These are phyloP conservation scores for Coemansia pectinata DNA, from an alignment of 192 early-diverging fungal species.

Conservation along the genomic window DNA sequence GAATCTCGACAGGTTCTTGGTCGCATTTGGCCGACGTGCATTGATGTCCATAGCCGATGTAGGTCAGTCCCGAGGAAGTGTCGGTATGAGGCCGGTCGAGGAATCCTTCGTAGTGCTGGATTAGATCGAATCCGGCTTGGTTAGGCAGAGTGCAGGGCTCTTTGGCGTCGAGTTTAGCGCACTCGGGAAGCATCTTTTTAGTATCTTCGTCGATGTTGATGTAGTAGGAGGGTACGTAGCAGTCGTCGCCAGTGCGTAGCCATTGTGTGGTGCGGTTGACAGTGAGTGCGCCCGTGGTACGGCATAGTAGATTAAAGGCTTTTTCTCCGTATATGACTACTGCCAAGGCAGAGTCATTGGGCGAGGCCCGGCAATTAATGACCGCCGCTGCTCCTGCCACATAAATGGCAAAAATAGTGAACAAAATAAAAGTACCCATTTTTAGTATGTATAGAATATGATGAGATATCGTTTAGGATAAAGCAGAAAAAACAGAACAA, in stretches of 20 bases:
- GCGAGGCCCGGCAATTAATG: constrained; percentile 21
- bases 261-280: constrained; percentile 13
- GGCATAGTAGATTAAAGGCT: constrained; percentile 15
- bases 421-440: no score
- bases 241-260: constrained; percentile 14
- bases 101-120: constrained; percentile 19
- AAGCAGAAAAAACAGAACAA: background rate
- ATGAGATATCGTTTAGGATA: no score
- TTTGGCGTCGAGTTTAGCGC: background rate
- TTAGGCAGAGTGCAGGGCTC: constrained; percentile 9
- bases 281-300: background rate
- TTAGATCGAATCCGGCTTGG: constrained; percentile 10
- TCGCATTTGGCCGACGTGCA: constrained; percentile 19
- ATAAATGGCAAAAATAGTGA: background rate
- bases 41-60: constrained; percentile 33
- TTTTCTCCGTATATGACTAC: constrained; percentile 5
- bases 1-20: background rate
- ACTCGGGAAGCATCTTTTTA: background rate
- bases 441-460: no score
- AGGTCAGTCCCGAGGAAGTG: constrained; percentile 11
- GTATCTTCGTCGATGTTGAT: background rate
- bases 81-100: constrained; percentile 15
- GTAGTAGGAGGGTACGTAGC: constrained; percentile 14
- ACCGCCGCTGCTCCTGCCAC: background rate
- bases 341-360: constrained; percentile 6